Evolutionary conservation across 2,329 filamentous ascomycete genomes (phyloP).

Genomic region (Cercospora sesami): DNA sequence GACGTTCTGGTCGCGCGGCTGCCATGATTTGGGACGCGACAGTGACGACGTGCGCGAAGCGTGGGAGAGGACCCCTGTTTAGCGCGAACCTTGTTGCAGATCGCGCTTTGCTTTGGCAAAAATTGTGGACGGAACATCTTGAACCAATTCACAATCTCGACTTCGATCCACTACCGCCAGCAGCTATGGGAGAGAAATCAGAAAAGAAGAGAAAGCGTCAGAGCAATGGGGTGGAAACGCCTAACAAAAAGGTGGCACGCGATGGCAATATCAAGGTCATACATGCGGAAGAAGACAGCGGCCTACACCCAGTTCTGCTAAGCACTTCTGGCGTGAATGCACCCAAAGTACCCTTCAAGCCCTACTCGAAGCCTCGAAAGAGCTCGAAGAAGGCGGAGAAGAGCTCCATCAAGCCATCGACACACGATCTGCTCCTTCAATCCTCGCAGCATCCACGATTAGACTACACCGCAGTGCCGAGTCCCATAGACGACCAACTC

Average conservation of each 20-base stretch:
- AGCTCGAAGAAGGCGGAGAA: slow-evolving; percentile 20
- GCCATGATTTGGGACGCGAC: slow-evolving; percentile 12
- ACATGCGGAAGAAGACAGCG: slow-evolving; percentile 25
- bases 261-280: slow-evolving; percentile 34
- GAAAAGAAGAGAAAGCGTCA: slow-evolving; percentile 56
- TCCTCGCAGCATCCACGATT: slow-evolving; percentile 61
- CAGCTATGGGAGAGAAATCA: slow-evolving; percentile 34
- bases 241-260: slow-evolving; percentile 42
- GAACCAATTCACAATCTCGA: not conserved
- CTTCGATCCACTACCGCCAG: not conserved
- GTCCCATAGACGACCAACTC: slow-evolving; percentile 47
- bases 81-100: slow-evolving; percentile 1
- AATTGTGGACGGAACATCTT: not conserved
- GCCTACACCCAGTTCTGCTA: slow-evolving; percentile 33
- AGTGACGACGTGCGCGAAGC: slow-evolving; percentile 8
- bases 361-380: slow-evolving; percentile 46
- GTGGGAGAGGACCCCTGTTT: not conserved
- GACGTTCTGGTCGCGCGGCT: slow-evolving; percentile 11
- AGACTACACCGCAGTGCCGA: slow-evolving; percentile 55
- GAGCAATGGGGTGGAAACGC: slow-evolving; percentile 45
- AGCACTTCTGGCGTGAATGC: slow-evolving; percentile 46
- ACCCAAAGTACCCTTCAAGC: slow-evolving; percentile 49
- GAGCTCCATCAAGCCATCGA: slow-evolving; percentile 38
- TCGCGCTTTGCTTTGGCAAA: slow-evolving; percentile 9
- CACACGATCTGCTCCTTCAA: slow-evolving; percentile 58